A percentile compares a stretch with the other conserved stretches of the same genome.
These are phyloP conservation scores for Saccharomycopsis fermentans DNA, from an alignment of 805 yeast genomes.

Conservation along the genomic window DNA sequence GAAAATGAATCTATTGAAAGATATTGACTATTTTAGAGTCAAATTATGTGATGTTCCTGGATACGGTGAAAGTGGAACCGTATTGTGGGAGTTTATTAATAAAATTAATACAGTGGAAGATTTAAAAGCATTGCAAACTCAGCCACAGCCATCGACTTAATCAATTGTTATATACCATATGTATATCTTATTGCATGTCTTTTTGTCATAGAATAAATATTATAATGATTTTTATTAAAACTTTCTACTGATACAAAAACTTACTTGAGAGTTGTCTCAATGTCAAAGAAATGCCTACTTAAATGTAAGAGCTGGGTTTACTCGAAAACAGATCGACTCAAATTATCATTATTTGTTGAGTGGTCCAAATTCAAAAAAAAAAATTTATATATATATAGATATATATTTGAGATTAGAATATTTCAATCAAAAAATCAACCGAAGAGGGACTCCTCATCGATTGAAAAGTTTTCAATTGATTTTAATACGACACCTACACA, in stretches of 20 bases:
- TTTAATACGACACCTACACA: slow-evolving; percentile 2
- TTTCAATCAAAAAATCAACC: neutral
- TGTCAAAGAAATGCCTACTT: no score
- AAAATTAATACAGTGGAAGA: slow-evolving; percentile 25
- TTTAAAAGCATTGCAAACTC: neutral
- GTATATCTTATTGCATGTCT: no score
- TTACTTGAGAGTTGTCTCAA: neutral
- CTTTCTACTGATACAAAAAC: neutral
- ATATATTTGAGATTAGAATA: neutral
- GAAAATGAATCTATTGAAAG: slow-evolving; percentile 45
- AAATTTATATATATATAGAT: neutral
- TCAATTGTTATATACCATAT: neutral
- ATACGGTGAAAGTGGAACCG: slow-evolving; percentile 51
- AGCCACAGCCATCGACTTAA: neutral
- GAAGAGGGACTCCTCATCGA: slow-evolving; percentile 6
- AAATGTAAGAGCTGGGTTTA: no score
- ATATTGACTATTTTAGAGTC: slow-evolving; percentile 55
- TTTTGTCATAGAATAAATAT: no score
- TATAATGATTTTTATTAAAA: neutral
- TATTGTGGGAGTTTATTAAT: slow-evolving; percentile 51
- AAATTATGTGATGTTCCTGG: slow-evolving; percentile 49
- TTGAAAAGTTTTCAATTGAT: slow-evolving; percentile 4
- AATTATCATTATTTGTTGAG: no score
- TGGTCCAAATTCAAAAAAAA: no score
- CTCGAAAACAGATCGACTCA: no score